Conservation (phyloP, 2,329 filamentous ascomycete species). For the Cladosporium austrohemisphaericum region DNA sequence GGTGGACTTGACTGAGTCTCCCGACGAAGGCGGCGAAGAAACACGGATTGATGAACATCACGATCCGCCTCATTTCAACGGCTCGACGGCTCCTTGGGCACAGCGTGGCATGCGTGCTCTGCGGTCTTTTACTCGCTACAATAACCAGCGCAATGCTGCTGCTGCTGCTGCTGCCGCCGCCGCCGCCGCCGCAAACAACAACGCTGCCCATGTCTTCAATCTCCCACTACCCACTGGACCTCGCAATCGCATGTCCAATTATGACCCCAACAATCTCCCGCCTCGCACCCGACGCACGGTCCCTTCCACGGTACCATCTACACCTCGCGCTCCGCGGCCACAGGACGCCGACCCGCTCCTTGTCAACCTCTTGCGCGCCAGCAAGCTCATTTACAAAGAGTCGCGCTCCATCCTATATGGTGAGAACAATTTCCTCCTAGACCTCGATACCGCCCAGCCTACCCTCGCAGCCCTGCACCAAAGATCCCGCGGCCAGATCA, state of each 20-base stretch:
- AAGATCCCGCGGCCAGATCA: constrained; percentile 42
- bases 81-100: no score
- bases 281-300: constrained; percentile 8
- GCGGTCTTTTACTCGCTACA: constrained; percentile 1
- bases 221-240: no score
- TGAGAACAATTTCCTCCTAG: constrained; percentile 39
- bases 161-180: neutral
- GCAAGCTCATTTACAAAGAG: constrained; percentile 39
- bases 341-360: constrained; percentile 36
- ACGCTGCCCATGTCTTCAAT: no score
- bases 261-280: neutral
- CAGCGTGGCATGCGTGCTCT: neutral
- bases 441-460: constrained; percentile 36
- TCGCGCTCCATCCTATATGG: constrained; percentile 40
- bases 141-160: neutral
- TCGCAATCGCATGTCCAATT: no score
- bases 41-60: no score
- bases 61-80: no score
- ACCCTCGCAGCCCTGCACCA: constrained; percentile 41
- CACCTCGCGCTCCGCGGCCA: constrained; percentile 17
- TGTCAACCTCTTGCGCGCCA: constrained; percentile 38
- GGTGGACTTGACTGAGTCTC: neutral
- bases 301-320: neutral
- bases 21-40: neutral
- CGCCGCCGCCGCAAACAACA: neutral